Base-by-base conservation (phyloP, 352 stramenopile genomes). In the Saprolegnia parasitica region DNA sequence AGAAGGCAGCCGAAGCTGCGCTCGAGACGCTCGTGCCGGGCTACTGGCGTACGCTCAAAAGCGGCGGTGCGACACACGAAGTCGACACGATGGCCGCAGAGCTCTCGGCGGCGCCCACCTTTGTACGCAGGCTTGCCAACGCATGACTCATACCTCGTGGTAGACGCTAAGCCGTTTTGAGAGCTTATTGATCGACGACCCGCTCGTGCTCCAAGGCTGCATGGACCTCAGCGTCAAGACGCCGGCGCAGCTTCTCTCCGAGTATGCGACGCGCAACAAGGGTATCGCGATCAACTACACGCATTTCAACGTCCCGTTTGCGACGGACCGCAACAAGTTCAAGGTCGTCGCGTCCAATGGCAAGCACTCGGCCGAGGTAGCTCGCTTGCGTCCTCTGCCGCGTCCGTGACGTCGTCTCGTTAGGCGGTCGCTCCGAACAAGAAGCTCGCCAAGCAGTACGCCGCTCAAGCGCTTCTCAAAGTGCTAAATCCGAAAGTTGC, bases 251-350 rank as follows among this genome's bases (percentile, higher is more conserved):
- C 83, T 94, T n/a, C 73, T 95, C 21, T 83, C 91, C 50, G 86
- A 95, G 68, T 95, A 91, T 65, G 83, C 91, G 70, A 92, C 91
- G 65, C 77, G 84, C 18, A 86, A 95, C 56, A 81, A 81, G 9
- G 86, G 86, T 13, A 80, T 91, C 9, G 86, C 83, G 0, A 82
- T 95, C 72, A 91, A 91, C 56, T 95, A 92, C 71, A 93, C 90
- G 61, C 90, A 81, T 15, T 68, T 90, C 20, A 67, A 81, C 13
- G 77, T 91, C 8, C 65, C 71, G 1, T 81, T 78, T 4, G 67
- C 78, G 39, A 89, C 86, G 70, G 68, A 54, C n/a, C 16, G 47
- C 16, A 55, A 54, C 56, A 67, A 89, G 5, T 95, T 93, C 76
- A 95, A 93, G 72, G 90, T 81, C 13, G 90, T 91, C 42, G 84